These are phyloP conservation scores for Penicillium psychrosexuale DNA, from an alignment of 2,329 filamentous ascomycete species.

Conservation along the genomic window DNA sequence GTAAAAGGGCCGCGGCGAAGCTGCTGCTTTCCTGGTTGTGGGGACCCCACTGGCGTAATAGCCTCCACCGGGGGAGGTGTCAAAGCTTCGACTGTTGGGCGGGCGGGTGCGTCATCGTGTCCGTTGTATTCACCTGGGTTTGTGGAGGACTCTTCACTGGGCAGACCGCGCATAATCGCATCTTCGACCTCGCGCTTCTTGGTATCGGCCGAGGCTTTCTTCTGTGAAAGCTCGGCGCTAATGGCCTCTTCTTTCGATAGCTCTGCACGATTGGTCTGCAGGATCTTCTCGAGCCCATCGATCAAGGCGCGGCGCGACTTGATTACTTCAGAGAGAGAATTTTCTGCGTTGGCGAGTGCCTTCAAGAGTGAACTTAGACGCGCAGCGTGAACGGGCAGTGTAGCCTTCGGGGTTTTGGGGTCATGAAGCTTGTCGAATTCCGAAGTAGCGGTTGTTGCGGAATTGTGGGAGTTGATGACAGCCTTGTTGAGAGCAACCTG, in stretches of 20 bases:
- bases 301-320: slow-evolving; percentile 78
- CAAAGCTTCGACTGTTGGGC: slow-evolving; percentile 79
- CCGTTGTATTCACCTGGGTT: slow-evolving; percentile 38
- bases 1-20: slow-evolving; percentile 29
- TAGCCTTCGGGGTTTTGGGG: slow-evolving; percentile 64
- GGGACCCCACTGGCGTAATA: slow-evolving; percentile 52
- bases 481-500: slow-evolving; percentile 74
- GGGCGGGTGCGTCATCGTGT: slow-evolving; percentile 37
- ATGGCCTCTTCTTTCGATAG: slow-evolving; percentile 68
- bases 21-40: slow-evolving; percentile 36
- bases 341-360: slow-evolving; percentile 81
- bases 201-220: slow-evolving; percentile 68
- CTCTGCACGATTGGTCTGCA: slow-evolving; percentile 68
- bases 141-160: slow-evolving; percentile 55
- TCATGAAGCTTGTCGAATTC: slow-evolving; percentile 85
- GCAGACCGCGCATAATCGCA: slow-evolving; percentile 80
- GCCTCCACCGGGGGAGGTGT: slow-evolving; percentile 71
- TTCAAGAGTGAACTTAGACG: slow-evolving; percentile 87
- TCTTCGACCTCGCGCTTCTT: slow-evolving; percentile 89
- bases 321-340: slow-evolving; percentile 82
- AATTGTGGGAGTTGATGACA: slow-evolving; percentile 63
- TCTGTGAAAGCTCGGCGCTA: slow-evolving; percentile 61
- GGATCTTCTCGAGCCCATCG: slow-evolving; percentile 74
- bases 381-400: slow-evolving; percentile 86
- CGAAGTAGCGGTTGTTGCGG: slow-evolving; percentile 66